These are phyloP conservation scores for Voacanga thouarsii DNA, from an alignment of 257 asterid genomes.

Conservation along the genomic window DNA sequence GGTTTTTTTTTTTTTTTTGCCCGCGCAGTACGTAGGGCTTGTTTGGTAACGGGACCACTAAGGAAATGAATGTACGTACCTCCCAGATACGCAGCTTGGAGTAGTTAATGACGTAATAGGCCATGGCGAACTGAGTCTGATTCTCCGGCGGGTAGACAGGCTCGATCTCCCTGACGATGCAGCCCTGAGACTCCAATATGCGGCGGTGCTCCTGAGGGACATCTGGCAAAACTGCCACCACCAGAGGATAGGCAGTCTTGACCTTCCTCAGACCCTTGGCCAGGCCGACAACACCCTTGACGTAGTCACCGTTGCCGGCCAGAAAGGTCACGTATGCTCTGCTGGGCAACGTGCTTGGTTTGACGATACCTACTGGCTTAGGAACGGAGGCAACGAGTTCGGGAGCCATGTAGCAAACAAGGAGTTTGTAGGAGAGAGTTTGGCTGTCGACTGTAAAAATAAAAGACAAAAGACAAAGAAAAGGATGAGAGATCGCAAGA, in stretches of 20 bases:
- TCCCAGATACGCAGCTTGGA: slow-evolving; percentile 29
- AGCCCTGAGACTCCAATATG: slow-evolving; percentile 1
- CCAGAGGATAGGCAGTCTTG: slow-evolving; percentile 33
- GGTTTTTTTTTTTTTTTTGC: too few relatives aligned
- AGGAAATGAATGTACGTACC: background rate
- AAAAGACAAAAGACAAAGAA: too few relatives aligned
- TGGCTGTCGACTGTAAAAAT: too few relatives aligned
- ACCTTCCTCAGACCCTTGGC: slow-evolving; percentile 42
- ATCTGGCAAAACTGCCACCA: slow-evolving; percentile 27
- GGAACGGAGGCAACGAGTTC: background rate
- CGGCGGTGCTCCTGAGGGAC: slow-evolving; percentile 5
- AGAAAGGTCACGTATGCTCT: slow-evolving; percentile 36
- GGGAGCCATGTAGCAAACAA: background rate
- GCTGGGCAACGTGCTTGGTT: background rate
- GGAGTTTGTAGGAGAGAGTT: too few relatives aligned
- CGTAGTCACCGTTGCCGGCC: slow-evolving; percentile 38
- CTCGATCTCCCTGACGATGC: slow-evolving; percentile 4
- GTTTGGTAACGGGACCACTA: background rate
- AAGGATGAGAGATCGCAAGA: too few relatives aligned
- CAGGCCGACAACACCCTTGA: slow-evolving; percentile 40
- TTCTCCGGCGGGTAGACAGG: slow-evolving; percentile 4
- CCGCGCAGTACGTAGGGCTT: too few relatives aligned
- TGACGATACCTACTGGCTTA: background rate
- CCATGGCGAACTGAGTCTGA: slow-evolving; percentile 29
- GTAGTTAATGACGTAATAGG: slow-evolving; percentile 36